These are phyloP conservation scores for Oryza meridionalis DNA, from an alignment of 176 grass and related monocot genomes.

Conservation along the genomic window DNA sequence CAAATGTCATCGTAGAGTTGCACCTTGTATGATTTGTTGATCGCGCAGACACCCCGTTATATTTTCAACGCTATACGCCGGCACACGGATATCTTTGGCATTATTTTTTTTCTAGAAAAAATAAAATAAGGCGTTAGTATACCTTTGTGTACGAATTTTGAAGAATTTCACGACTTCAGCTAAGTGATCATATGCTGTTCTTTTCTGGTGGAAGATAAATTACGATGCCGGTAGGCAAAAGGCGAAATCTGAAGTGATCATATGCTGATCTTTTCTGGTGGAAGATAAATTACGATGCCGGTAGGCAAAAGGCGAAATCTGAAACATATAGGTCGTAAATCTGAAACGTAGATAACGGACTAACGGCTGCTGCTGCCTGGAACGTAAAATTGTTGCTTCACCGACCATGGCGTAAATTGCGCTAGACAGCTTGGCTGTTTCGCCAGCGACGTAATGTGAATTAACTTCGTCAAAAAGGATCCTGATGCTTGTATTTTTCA, in stretches of 20 bases:
- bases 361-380: background rate
- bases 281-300: background rate
- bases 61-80: background rate
- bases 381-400: slow-evolving; percentile 23
- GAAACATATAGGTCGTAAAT: too few relatives aligned
- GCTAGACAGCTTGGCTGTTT: background rate
- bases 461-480: background rate
- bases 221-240: background rate
- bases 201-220: background rate
- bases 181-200: background rate
- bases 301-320: background rate
- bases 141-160: background rate
- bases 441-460: background rate
- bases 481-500: background rate
- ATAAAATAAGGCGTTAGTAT: too few relatives aligned
- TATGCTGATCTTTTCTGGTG: background rate
- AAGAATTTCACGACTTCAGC: background rate
- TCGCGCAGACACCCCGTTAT: too few relatives aligned
- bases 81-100: too few relatives aligned
- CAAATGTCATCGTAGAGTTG: background rate
- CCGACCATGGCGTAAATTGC: slow-evolving; percentile 2
- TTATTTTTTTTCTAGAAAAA: too few relatives aligned
- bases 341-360: too few relatives aligned
- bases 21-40: background rate
- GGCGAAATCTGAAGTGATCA: background rate